phyloP scores from a whole-genome alignment of 805 yeast species.

The Candida vaughaniae region DNA sequence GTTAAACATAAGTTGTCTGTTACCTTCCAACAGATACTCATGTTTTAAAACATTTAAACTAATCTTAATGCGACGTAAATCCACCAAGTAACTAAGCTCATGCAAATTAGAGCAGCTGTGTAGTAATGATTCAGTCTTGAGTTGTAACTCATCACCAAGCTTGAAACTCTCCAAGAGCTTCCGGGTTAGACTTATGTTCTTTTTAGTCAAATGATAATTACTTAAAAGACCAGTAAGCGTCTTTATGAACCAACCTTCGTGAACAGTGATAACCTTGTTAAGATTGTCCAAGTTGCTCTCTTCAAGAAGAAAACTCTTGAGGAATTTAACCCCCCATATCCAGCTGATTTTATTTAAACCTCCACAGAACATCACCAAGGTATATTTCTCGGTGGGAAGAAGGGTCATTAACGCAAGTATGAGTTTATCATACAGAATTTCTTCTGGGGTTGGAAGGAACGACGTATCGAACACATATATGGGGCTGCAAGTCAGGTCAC shows the following conservation, averaged over 20 bases:
- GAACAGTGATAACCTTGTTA: constrained; percentile 71
- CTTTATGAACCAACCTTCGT: constrained; percentile 86
- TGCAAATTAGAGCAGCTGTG: constrained; percentile 49
- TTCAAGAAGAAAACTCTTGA: constrained; percentile 52
- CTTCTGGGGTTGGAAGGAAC: constrained; percentile 63
- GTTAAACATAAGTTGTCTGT: constrained; percentile 8
- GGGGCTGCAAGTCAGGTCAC: constrained; percentile 52
- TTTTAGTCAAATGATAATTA: constrained; percentile 48
- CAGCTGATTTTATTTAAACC: constrained; percentile 69
- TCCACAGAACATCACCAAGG: constrained; percentile 74
- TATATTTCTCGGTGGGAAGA: constrained; percentile 64
- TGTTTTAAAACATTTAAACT: constrained; percentile 72
- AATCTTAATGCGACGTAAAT: constrained; percentile 73
- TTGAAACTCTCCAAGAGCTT: constrained; percentile 24
- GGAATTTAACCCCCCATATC: constrained; percentile 64
- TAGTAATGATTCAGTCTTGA: constrained; percentile 13
- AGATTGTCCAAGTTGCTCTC: constrained; percentile 49
- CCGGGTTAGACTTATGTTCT: constrained; percentile 26
- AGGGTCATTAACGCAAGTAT: constrained; percentile 54
- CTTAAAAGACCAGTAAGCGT: constrained; percentile 71
- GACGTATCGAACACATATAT: constrained; percentile 82
- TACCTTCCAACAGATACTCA: constrained; percentile 51
- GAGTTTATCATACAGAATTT: constrained; percentile 45
- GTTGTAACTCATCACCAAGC: background rate
- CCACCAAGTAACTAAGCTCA: constrained; percentile 60